Conservation (phyloP, 176 grass and related monocot species). For the Musa beccarii region DNA sequence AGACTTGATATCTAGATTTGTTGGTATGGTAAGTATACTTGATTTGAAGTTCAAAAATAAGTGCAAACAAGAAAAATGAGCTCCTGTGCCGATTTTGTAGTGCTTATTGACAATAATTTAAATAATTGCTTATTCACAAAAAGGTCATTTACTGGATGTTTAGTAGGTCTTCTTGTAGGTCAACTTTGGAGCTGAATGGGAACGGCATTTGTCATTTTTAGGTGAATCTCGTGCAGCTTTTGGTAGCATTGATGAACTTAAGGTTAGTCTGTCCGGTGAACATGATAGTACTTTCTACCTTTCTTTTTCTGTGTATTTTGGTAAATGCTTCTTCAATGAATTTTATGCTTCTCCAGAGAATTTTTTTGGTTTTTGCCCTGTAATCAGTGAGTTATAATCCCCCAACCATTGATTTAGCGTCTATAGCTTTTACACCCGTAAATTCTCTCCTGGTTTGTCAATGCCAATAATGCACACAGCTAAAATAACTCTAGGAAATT, state of each 20-base stretch:
- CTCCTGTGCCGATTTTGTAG: background rate
- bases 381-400: background rate
- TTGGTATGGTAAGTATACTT: constrained; percentile 1
- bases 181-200: constrained; percentile 12
- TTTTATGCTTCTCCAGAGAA: background rate
- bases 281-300: background rate
- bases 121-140: background rate
- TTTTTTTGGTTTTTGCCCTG: no score
- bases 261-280: background rate
- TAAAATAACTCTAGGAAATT: no score
- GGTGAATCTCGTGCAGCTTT: constrained; percentile 16
- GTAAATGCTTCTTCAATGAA: background rate
- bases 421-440: background rate
- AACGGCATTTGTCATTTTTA: constrained; percentile 15
- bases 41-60: background rate
- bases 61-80: background rate
- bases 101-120: background rate
- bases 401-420: background rate
- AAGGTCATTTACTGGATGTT: background rate
- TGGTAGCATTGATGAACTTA: constrained; percentile 10
- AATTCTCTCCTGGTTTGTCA: no score
- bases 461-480: no score
- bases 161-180: background rate
- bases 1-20: constrained; percentile 4
- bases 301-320: background rate